A percentile compares a stretch with the other conserved stretches of the same genome.
These are phyloP conservation scores for Saccharomycopsis javanensis DNA, from an alignment of 805 yeast species.

Conservation along the genomic window DNA sequence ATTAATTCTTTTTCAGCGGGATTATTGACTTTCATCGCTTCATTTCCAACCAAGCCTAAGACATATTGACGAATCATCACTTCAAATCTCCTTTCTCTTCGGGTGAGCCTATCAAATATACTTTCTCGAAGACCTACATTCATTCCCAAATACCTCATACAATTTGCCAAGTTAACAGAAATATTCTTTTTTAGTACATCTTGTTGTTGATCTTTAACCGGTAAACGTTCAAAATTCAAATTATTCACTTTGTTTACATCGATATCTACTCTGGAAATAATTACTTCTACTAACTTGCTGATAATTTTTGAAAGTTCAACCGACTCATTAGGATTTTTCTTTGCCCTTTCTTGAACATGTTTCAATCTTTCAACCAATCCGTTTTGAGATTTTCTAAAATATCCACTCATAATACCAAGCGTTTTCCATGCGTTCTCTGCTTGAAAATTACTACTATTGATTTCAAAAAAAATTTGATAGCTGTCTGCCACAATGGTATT, in stretches of 20 bases:
- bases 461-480: slow-evolving; percentile 15
- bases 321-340: slow-evolving; percentile 12
- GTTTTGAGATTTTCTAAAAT: slow-evolving; percentile 16
- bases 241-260: slow-evolving; percentile 9
- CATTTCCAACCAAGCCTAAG: slow-evolving; percentile 3
- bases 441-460: not conserved
- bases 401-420: slow-evolving; percentile 5
- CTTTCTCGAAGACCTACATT: slow-evolving; percentile 18
- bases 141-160: slow-evolving; percentile 9
- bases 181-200: slow-evolving; percentile 7
- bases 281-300: slow-evolving; percentile 7
- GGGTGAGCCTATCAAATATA: slow-evolving; percentile 14
- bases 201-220: not conserved
- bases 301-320: slow-evolving; percentile 11
- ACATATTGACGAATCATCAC: slow-evolving; percentile 14
- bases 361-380: not conserved
- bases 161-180: slow-evolving; percentile 7
- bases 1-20: slow-evolving; percentile 4
- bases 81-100: slow-evolving; percentile 10
- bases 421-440: slow-evolving; percentile 11
- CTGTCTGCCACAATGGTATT: slow-evolving; percentile 17
- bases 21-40: not conserved
- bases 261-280: slow-evolving; percentile 13
- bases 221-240: not conserved
- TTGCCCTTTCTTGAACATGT: slow-evolving; percentile 3